These are phyloP conservation scores for Leptodermis oblonga DNA, from an alignment of 257 asterid species.

Conservation along the genomic window DNA sequence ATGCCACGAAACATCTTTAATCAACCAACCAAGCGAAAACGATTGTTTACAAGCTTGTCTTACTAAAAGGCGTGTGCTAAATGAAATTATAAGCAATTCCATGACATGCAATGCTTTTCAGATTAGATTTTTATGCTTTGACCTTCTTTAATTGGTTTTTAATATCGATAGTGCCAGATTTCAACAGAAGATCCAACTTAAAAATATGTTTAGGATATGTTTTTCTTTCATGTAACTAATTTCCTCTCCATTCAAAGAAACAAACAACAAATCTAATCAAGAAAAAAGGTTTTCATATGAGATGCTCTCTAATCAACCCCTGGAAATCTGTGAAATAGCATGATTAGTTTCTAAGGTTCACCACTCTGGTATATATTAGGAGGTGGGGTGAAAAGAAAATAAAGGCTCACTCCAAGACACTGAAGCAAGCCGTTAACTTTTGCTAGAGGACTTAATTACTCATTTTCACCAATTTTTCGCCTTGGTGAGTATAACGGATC, in stretches of 20 bases:
- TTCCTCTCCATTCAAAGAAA: neutral
- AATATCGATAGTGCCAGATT: neutral
- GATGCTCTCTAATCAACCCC: neutral
- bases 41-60: neutral
- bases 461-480: neutral
- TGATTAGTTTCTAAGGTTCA: neutral
- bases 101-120: neutral
- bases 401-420: neutral
- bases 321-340: neutral
- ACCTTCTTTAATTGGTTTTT: neutral
- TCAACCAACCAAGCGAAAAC: neutral
- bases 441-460: neutral
- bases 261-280: neutral
- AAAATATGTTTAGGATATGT: neutral
- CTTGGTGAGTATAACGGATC: neutral
- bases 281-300: neutral
- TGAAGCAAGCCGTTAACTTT: neutral
- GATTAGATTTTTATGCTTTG: neutral
- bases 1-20: conserved; percentile 6
- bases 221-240: neutral
- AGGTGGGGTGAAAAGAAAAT: neutral
- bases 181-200: neutral
- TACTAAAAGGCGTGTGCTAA: neutral
- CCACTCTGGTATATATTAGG: neutral
- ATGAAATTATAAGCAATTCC: no score